Conservation (phyloP, 148 eudicot species). For the Chenopodium suecicum region DNA sequence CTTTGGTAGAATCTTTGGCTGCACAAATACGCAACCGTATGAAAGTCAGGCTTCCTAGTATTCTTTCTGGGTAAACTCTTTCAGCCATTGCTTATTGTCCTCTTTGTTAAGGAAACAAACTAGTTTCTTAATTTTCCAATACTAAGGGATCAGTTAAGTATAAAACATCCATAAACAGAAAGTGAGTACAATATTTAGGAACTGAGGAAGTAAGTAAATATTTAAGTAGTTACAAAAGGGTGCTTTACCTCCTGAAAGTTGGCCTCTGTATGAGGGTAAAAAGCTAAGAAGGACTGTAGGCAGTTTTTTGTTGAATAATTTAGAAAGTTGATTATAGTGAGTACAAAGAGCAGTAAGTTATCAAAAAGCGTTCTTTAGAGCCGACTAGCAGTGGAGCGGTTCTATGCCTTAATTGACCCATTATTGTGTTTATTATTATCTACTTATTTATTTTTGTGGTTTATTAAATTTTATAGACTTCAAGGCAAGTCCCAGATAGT, state of each 20-base stretch:
- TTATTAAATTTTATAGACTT: constrained; percentile 51
- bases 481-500: constrained; percentile 93
- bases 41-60: constrained; percentile 87
- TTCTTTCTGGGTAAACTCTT: constrained; percentile 72
- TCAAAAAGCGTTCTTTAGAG: constrained; percentile 6
- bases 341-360: not conserved
- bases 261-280: not conserved
- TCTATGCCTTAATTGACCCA: not conserved
- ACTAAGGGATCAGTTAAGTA: too few species aligned
- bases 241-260: not conserved
- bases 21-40: constrained; percentile 86
- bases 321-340: not conserved
- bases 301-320: not conserved
- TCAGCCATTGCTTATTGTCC: constrained; percentile 14
- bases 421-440: constrained; percentile 2
- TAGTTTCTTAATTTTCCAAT: not conserved
- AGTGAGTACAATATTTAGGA: too few species aligned
- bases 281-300: not conserved
- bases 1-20: constrained; percentile 91
- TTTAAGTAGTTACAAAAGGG: not conserved
- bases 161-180: too few species aligned
- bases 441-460: not conserved
- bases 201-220: not conserved
- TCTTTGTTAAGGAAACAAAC: not conserved
- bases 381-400: not conserved